Base-by-base conservation (phyloP, 495 filamentous ascomycete genomes). In the Penicillium maclennaniae region DNA sequence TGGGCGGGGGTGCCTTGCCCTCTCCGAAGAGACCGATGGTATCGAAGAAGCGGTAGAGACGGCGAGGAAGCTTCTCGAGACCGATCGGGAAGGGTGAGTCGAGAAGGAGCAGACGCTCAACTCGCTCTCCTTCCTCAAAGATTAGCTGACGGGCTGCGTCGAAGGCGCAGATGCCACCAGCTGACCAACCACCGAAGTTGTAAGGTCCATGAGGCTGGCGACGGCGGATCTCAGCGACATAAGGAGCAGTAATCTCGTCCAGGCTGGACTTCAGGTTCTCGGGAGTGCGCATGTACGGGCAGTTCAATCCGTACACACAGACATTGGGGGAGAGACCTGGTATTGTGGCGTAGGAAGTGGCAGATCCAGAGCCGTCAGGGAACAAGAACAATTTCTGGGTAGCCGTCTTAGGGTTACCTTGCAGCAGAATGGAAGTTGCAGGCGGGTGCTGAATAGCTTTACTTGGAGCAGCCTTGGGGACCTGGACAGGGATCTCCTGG, bases 161-260 rank as follows among this genome's bases (percentile, higher is more conserved):
- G 63, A 89, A 96, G 21, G 91, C 91, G 56, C 92, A 85, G 31
- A 93, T 88, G 39, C 91, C 91, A 45, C 91, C 91, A 8, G 90
- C 91, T 19, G 86, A 90, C 91, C 91, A 96, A 15, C 79, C 86
- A 46, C 83, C 83, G 37, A 87, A 69, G 60, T 79, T 74, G 67
- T 87, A 87, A 5, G 83, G 83, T 1, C 90, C 90, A 41, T 83
- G 79, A 0, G 91, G 83, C 71, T 91, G 78, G 28, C 88, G 83
- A 53, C 88, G 82, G 9, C 82, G 85, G 52, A 88, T 86, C 59
- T 87, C 77, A 21, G 80, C 78, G 12, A 86, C 70, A 55, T 83
- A 85, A n/a, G 78, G 71, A 16, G 75, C 71, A 19, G 81, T 81
- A 27, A 83, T 68, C 62, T 76, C 72, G 28, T 84, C 76, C 36